Percentiles rank a stretch among this genome's conserved stretches.
Evolutionary conservation across 1,139 yeast genomes (phyloP).

Genomic region (Wickerhamomyces sp.): DNA sequence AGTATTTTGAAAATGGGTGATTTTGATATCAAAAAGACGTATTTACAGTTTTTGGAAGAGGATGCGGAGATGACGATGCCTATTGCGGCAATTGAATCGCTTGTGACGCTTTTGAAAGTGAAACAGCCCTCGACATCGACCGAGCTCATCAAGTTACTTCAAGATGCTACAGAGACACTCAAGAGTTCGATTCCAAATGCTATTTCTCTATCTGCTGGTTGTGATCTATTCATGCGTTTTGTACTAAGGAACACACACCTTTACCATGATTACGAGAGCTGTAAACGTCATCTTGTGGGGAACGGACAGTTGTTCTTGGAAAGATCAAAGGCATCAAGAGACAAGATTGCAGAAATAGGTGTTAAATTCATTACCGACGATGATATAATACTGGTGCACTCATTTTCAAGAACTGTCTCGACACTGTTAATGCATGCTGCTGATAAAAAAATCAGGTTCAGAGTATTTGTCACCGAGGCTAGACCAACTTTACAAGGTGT

Average conservation of each 20-base stretch:
- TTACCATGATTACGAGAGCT: constrained; percentile 95
- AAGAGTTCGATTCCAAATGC: constrained; percentile 84
- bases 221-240: constrained; percentile 93
- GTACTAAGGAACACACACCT: constrained; percentile 85
- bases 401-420: constrained; percentile 86
- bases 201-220: constrained; percentile 91
- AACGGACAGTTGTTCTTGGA: constrained; percentile 91
- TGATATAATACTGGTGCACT: constrained; percentile 85
- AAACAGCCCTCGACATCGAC: constrained; percentile 92
- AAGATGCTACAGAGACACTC: constrained; percentile 67
- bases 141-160: constrained; percentile 78
- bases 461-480: constrained; percentile 90
- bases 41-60: constrained; percentile 73
- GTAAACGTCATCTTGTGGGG: constrained; percentile 81
- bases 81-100: constrained; percentile 93
- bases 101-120: constrained; percentile 75
- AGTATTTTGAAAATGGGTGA: constrained; percentile 31
- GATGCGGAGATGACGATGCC: constrained; percentile 98
- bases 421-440: constrained; percentile 76
- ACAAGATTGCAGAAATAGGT: constrained; percentile 84
- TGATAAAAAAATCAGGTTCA: constrained; percentile 68
- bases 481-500: constrained; percentile 82
- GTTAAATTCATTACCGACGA: constrained; percentile 89
- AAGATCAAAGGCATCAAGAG: constrained; percentile 87
- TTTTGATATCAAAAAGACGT: constrained; percentile 79